Base-by-base conservation (phyloP, 1,284 basidiomycete genomes). In the Pascua guehoae region DNA sequence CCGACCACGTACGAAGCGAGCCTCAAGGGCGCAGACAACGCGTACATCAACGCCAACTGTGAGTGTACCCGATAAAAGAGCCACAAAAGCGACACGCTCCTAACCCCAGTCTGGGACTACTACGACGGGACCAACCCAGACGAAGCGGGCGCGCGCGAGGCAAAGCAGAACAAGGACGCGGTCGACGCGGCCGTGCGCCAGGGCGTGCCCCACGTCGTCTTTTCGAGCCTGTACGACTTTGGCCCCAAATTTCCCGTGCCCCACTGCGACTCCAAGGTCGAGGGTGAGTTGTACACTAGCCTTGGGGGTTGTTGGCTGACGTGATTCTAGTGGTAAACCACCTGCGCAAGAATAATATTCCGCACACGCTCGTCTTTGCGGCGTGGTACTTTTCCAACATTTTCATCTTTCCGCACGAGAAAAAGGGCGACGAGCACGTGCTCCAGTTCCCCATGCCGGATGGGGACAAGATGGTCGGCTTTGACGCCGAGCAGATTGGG, bases 181-280 rank as follows among this genome's bases (percentile, higher is more conserved):
- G 53, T 56, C n/a, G 52, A 60, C n/a, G 56, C 56, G 8, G 41
- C 41, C 41, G 47, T 43, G 32, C 41, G 56, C 32, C 51, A 48
- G 4, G 59, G 58, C 3, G 55, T 55, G 18, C 43, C 44, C 36
- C 58, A 61, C 47, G 49, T 62, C 42, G 54, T 61, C 39, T 62
- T 57, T 44, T 65, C 63, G 39, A 53, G 58, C 8, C 63, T 73
- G 51, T 67, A 70, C 48, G 49, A 57, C 16, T 59, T 60, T 42
- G 49, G 58, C 12, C 54, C 47, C 32, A 51, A 51, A 15, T 50
- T 54, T 43, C 40, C 61, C 16, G 54, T 64, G 12, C 61, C 64
- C 15, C 69, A 71, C 41, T 68, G 58, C 43, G 65, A 66, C 42
- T 60, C 67, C 48, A 74, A 73, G 57, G 65, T 66, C 14, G 60